A percentile compares a stretch with the other conserved stretches of the same genome.
Conservation (phyloP, 805 yeast species). For the Wickerhamiella spandovensis region DNA sequence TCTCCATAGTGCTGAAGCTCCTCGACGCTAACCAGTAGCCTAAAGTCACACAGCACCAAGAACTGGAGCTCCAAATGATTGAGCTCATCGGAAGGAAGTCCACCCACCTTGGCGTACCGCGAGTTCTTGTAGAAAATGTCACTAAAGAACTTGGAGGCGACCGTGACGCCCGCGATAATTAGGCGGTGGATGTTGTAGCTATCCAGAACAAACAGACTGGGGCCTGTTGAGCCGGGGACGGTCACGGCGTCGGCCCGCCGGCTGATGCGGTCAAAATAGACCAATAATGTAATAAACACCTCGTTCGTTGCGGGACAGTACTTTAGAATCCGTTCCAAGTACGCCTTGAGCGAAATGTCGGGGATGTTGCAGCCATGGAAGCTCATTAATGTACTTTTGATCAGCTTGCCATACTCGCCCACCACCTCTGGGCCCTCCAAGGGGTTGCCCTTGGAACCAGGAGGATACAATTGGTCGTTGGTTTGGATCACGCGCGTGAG, state of each 20-base stretch:
- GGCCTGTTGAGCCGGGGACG: constrained; percentile 2
- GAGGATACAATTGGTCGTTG: constrained; percentile 71
- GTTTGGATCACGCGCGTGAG: constrained; percentile 80
- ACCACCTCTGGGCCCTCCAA: constrained; percentile 15
- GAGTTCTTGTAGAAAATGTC: constrained; percentile 91
- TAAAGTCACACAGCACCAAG: constrained; percentile 69
- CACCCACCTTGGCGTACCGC: constrained; percentile 88
- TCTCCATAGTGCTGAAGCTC: constrained; percentile 88
- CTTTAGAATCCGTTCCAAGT: constrained; percentile 77
- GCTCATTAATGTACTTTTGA: constrained; percentile 42
- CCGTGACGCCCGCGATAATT: constrained; percentile 89
- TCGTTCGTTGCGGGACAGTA: constrained; percentile 99
- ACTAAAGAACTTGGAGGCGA: constrained; percentile 85
- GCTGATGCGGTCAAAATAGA: constrained; percentile 88
- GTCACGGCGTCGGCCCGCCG: constrained; percentile 47
- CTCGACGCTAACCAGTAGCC: constrained; percentile 73
- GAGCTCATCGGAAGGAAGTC: constrained; percentile 58
- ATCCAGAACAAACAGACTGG: constrained; percentile 89
- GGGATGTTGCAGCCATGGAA: constrained; percentile 95
- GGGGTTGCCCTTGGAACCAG: constrained; percentile 28
- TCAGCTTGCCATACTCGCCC: constrained; percentile 17
- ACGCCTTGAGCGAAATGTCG: constrained; percentile 84
- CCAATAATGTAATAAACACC: constrained; percentile 77
- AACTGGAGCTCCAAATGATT: constrained; percentile 88
- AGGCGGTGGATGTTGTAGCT: constrained; percentile 89